Evolutionary conservation across 1,139 yeast genomes (phyloP), one percentile per base, ranked within the genome.

Genomic region (Oligophagozyma castellii): DNA sequence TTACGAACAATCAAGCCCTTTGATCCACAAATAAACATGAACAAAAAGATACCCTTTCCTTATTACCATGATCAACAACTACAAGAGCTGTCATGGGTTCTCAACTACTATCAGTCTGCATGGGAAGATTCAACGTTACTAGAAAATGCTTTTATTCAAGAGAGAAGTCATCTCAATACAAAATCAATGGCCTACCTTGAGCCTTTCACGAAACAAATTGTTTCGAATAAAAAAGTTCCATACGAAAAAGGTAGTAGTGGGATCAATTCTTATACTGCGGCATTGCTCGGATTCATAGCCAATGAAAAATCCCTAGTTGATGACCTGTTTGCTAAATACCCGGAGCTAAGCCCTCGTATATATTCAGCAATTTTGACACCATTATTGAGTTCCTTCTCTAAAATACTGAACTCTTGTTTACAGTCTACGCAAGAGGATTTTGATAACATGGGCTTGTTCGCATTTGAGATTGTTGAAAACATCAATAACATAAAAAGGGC

Each of bases 201-300:
- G 18, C 65, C 64, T 12, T 56, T 72, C 29, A 59, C 76, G 19
- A 55, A 61, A 35, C 59, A 65, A 10, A 52, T 51, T 12, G 54
- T 57, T 24, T 54, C 52, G 23, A 46, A 66, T 16, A 54, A 58
- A 23, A 55, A 47, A 51, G 65, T 43, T 52, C 77, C 64, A 1
- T 64, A 73, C 45, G 80, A 75, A 41, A 68, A 64, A 43, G 79
- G 79, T 2, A 59, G 68, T 27, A 72, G 68, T 44, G 78, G 81
- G 4, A 65, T 79, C 25, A 58, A 58, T 20, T 53, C 56, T 24
- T 78, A 72, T 45, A 64, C 70, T 5, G 67, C 62, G 20, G 74
- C 74, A 2, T 46, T 75, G 8, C 48, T 62, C 22, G 62, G 63
- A 5, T 61, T 65, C 26, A 50, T 75, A 26, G 58, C 61, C n/a